phyloP scores from a whole-genome alignment of 768 basidiomycete genomes.

The Podaxis sp. region DNA sequence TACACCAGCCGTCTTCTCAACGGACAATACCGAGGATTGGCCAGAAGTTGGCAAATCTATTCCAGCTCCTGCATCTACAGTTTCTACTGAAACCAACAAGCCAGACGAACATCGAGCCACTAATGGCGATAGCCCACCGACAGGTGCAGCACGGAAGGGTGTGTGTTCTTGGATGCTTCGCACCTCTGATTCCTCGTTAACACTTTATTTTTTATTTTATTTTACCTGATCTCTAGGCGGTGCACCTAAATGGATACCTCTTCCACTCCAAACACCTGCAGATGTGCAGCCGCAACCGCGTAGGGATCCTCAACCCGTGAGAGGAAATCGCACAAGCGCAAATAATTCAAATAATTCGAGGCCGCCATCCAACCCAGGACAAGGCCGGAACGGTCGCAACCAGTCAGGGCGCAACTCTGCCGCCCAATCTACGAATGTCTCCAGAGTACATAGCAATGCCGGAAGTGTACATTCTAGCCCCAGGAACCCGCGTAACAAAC shows the following conservation, averaged over 20 bases:
- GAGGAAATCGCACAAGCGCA: slow-evolving; percentile 1
- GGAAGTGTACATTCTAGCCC: slow-evolving; percentile 29
- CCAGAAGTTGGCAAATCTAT: slow-evolving; percentile 23
- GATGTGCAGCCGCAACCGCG: slow-evolving; percentile 1
- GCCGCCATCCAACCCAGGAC: slow-evolving; percentile 3
- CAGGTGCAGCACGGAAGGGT: slow-evolving; percentile 6
- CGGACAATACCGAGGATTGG: slow-evolving; percentile 16
- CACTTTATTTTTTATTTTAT: background rate
- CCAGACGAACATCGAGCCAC: slow-evolving; percentile 2
- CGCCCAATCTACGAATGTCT: slow-evolving; percentile 28
- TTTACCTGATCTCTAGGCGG: slow-evolving; percentile 6
- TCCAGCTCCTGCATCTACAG: slow-evolving; percentile 7
- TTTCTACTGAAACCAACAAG: background rate
- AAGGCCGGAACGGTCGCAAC: slow-evolving; percentile 21
- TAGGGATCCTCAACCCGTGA: slow-evolving; percentile 4
- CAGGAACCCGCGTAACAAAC: slow-evolving; percentile 30
- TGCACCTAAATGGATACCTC: slow-evolving; percentile 10
- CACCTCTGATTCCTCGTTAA: background rate
- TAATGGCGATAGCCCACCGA: background rate
- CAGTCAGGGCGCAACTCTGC: slow-evolving; percentile 30
- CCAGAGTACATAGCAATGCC: slow-evolving; percentile 37
- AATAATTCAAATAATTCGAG: slow-evolving; percentile 5
- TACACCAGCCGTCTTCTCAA: slow-evolving; percentile 3
- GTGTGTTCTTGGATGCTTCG: background rate
- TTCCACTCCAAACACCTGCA: slow-evolving; percentile 7